A percentile compares a stretch with the other conserved stretches of the same genome.
Conservation (phyloP, 768 basidiomycete species). For the Naematelia encephala region DNA sequence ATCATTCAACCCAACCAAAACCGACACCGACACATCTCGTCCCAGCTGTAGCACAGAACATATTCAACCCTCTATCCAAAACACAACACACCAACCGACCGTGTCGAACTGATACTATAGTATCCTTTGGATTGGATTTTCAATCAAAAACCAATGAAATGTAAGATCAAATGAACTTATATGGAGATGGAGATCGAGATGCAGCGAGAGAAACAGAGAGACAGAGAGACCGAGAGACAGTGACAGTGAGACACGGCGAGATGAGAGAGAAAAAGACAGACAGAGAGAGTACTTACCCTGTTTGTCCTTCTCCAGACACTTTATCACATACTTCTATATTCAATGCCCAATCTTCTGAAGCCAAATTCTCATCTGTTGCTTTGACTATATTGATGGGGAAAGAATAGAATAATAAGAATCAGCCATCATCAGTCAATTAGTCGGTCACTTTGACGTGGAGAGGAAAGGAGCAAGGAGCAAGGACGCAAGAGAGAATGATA, state of each 20-base stretch:
- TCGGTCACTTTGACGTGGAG: neutral
- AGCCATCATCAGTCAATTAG: neutral
- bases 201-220: neutral
- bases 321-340: slow-evolving; percentile 95
- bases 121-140: too few relatives aligned
- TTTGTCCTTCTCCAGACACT: slow-evolving; percentile 80
- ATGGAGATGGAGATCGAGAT: neutral
- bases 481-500: slow-evolving; percentile 2
- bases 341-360: slow-evolving; percentile 92
- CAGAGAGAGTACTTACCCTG: slow-evolving; percentile 60
- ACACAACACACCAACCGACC: too few relatives aligned
- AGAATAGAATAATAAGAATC: too few relatives aligned
- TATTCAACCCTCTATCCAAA: too few relatives aligned
- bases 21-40: too few relatives aligned
- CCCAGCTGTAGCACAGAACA: too few relatives aligned
- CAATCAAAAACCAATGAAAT: neutral
- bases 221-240: neutral
- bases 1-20: too few relatives aligned
- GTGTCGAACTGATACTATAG: too few relatives aligned
- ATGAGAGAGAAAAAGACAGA: neutral
- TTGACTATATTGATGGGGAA: slow-evolving; percentile 66
- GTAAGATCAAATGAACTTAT: too few relatives aligned
- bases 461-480: neutral
- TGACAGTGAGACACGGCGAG: neutral
- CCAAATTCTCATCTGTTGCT: slow-evolving; percentile 96